Percentiles rank a stretch among this genome's conserved stretches.
Conservation (phyloP, 805 yeast species). For the Citeromyces matritensis region DNA sequence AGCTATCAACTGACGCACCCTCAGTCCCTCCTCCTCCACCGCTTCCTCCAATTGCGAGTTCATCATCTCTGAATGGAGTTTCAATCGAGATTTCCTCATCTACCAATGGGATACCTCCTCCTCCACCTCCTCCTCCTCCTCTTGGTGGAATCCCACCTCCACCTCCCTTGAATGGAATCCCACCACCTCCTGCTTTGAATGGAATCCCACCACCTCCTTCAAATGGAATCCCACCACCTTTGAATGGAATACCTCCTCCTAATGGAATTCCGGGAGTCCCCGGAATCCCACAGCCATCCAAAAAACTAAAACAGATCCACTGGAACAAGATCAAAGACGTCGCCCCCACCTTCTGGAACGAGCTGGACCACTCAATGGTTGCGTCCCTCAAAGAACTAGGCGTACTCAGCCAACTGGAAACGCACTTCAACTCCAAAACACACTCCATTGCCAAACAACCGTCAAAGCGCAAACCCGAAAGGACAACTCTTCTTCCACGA, state of each 20-base stretch:
- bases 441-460: constrained; percentile 5
- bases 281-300: constrained; percentile 31
- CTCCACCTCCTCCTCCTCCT: constrained; percentile 6
- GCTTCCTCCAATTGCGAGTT: constrained; percentile 8
- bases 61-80: too few species aligned
- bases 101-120: constrained; percentile 1
- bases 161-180: neutral
- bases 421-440: constrained; percentile 33
- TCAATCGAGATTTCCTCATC: neutral
- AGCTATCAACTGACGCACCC: constrained; percentile 1
- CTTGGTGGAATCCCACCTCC: neutral
- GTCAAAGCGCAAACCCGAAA: constrained; percentile 12
- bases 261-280: constrained; percentile 2
- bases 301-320: constrained; percentile 61
- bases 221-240: neutral
- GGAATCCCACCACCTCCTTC: constrained; percentile 3
- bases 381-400: constrained; percentile 43
- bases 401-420: constrained; percentile 49
- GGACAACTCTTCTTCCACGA: constrained; percentile 37
- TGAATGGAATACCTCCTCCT: neutral
- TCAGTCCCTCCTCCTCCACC: constrained; percentile 11
- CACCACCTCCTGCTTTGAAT: constrained; percentile 3
- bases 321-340: constrained; percentile 63
- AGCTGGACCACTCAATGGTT: constrained; percentile 22
- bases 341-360: constrained; percentile 50